phyloP scores from a whole-genome alignment of 352 stramenopile species.

The Albugo laibachii region DNA sequence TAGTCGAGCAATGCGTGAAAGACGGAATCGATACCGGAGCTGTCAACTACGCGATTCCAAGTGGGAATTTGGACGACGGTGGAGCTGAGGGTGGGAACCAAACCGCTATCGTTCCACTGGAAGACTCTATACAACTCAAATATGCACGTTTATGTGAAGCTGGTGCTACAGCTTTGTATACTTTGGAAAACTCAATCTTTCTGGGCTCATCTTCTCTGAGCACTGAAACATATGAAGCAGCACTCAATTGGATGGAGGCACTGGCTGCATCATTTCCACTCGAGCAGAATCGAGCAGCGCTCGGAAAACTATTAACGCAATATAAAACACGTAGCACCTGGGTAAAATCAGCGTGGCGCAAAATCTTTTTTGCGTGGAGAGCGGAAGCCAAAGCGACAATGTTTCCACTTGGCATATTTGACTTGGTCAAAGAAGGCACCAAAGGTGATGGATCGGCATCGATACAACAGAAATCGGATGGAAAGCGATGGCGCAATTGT shows the following conservation, averaged over 20 bases:
- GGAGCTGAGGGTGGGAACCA: not conserved
- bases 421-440: too few relatives aligned
- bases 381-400: too few relatives aligned
- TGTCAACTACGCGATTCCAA: slow-evolving; percentile 13
- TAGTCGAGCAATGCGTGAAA: slow-evolving; percentile 23
- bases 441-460: too few relatives aligned
- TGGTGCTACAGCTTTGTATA: slow-evolving; percentile 37
- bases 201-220: slow-evolving; percentile 35
- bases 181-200: slow-evolving; percentile 57
- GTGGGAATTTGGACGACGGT: too few relatives aligned
- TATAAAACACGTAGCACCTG: not conserved
- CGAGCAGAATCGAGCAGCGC: slow-evolving; percentile 30
- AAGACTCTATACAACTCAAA: slow-evolving; percentile 31
- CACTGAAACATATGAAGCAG: slow-evolving; percentile 34
- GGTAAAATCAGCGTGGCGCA: too few relatives aligned
- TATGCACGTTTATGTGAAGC: slow-evolving; percentile 47
- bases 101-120: slow-evolving; percentile 6
- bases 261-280: slow-evolving; percentile 40
- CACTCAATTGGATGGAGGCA: slow-evolving; percentile 39
- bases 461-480: not conserved
- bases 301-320: slow-evolving; percentile 18
- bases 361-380: too few relatives aligned
- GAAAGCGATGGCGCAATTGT: slow-evolving; percentile 22
- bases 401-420: too few relatives aligned
- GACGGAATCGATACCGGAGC: slow-evolving; percentile 27